Percentiles rank a stretch among this genome's conserved stretches.
Evolutionary conservation across 78 protist species (phyloP).

Genomic region (Dictyostelium capitatum): DNA sequence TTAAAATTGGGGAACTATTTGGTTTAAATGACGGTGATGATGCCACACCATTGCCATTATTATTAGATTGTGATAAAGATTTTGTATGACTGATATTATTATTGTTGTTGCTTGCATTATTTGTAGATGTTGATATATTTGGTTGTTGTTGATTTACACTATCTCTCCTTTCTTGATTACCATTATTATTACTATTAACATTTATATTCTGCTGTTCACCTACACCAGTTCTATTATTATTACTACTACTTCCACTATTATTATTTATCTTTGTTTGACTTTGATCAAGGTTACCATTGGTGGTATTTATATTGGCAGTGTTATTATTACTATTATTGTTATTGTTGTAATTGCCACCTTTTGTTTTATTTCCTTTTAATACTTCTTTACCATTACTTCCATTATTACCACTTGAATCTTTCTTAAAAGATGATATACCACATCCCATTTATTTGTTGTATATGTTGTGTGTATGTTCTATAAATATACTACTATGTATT

Average conservation of each 20-base stretch:
- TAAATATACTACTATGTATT: too few species aligned
- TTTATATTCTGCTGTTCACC: neutral
- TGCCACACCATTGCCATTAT: neutral
- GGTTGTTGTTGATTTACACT: conserved; percentile 7
- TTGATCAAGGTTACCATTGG: neutral
- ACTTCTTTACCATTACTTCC: neutral
- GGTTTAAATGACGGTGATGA: neutral
- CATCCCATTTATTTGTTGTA: conserved; percentile 22
- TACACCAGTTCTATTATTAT: conserved; percentile 25
- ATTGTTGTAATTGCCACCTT: neutral
- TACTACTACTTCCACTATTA: conserved; percentile 7
- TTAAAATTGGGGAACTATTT: conserved; percentile 15
- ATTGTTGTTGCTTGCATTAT: neutral
- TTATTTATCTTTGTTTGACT: neutral
- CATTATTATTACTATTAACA: neutral
- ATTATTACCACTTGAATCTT: neutral
- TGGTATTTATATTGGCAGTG: neutral
- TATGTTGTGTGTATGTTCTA: too few species aligned
- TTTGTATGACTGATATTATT: neutral
- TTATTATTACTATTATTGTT: neutral
- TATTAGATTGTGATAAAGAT: neutral
- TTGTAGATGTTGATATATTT: neutral
- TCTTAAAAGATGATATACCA: conserved; percentile 37
- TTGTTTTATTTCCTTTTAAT: neutral
- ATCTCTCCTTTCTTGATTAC: conserved; percentile 11